A percentile compares a stretch with the other conserved stretches of the same genome.
Evolutionary conservation across 192 early-diverging fungal genomes (phyloP).

Genomic region (Cladochytrium replicatum): DNA sequence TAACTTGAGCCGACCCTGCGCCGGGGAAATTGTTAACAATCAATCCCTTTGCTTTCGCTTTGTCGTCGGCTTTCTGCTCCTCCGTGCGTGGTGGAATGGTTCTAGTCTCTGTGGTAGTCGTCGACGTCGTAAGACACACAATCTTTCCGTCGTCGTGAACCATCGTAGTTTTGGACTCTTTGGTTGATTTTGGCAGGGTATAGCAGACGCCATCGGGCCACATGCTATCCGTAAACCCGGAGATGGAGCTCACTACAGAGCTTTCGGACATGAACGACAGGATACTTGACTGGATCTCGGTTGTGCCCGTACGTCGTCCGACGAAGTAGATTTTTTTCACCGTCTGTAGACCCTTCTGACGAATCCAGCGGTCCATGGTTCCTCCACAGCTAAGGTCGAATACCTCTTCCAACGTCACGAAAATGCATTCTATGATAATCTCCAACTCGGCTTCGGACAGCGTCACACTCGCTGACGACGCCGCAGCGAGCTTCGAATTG

Average conservation of each 20-base stretch:
- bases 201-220: slow-evolving; percentile 32
- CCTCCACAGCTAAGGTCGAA: slow-evolving; percentile 27
- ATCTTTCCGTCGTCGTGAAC: too few species aligned
- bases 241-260: slow-evolving; percentile 18
- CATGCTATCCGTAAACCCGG: slow-evolving; percentile 9
- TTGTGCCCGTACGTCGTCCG: slow-evolving; percentile 24
- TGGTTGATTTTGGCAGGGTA: too few species aligned
- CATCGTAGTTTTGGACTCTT: too few species aligned
- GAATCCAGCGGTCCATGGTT: slow-evolving; percentile 32
- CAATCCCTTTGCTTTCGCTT: slow-evolving; percentile 21
- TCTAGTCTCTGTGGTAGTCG: neutral
- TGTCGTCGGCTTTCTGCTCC: slow-evolving; percentile 15
- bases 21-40: slow-evolving; percentile 11
- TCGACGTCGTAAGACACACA: neutral
- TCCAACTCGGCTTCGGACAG: slow-evolving; percentile 19
- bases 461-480: too few species aligned
- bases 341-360: slow-evolving; percentile 30
- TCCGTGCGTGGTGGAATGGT: slow-evolving; percentile 14
- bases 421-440: slow-evolving; percentile 29
- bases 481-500: neutral
- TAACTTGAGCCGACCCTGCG: slow-evolving; percentile 14
- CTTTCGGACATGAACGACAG: slow-evolving; percentile 3
- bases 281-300: slow-evolving; percentile 11
- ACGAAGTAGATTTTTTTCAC: slow-evolving; percentile 30
- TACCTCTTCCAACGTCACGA: slow-evolving; percentile 34